Percentiles rank a stretch among this genome's conserved stretches.
phyloP scores from a whole-genome alignment of 2,329 filamentous ascomycete species.

The Furcasterigmium sp. region DNA sequence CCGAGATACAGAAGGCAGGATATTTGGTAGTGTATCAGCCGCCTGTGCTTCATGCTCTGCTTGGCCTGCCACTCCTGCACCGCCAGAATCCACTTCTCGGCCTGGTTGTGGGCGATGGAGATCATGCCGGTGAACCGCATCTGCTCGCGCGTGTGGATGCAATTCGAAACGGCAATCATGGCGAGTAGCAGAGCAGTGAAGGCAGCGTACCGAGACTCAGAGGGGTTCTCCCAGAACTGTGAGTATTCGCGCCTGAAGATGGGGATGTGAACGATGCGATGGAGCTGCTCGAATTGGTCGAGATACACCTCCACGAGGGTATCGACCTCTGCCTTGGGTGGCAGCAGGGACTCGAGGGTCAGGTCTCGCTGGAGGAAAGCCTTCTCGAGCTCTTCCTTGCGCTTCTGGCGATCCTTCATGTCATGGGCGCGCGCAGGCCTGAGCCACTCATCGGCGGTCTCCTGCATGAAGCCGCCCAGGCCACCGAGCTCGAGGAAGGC shows the following conservation, averaged over 20 bases:
- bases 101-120: slow-evolving; percentile 49
- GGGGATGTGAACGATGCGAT: slow-evolving; percentile 55
- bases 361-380: slow-evolving; percentile 41
- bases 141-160: slow-evolving; percentile 45
- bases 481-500: slow-evolving; percentile 55
- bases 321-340: slow-evolving; percentile 41
- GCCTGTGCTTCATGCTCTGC: slow-evolving; percentile 58
- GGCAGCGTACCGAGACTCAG: slow-evolving; percentile 39
- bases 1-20: slow-evolving; percentile 54
- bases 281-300: slow-evolving; percentile 50
- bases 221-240: slow-evolving; percentile 45
- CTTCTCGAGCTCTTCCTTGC: slow-evolving; percentile 46
- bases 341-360: slow-evolving; percentile 45
- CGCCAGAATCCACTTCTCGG: slow-evolving; percentile 51
- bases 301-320: slow-evolving; percentile 44
- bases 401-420: slow-evolving; percentile 49
- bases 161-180: slow-evolving; percentile 56
- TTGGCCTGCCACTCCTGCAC: slow-evolving; percentile 48
- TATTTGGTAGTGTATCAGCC: slow-evolving; percentile 56
- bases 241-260: slow-evolving; percentile 52
- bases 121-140: slow-evolving; percentile 54
- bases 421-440: slow-evolving; percentile 51
- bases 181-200: slow-evolving; percentile 54
- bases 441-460: slow-evolving; percentile 58
- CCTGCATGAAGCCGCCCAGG: slow-evolving; percentile 55